Percentiles rank a stretch among this genome's conserved stretches.
Evolutionary conservation across 108 stramenopile genomes (phyloP).

Genomic region (Discostella pseudostelligera): DNA sequence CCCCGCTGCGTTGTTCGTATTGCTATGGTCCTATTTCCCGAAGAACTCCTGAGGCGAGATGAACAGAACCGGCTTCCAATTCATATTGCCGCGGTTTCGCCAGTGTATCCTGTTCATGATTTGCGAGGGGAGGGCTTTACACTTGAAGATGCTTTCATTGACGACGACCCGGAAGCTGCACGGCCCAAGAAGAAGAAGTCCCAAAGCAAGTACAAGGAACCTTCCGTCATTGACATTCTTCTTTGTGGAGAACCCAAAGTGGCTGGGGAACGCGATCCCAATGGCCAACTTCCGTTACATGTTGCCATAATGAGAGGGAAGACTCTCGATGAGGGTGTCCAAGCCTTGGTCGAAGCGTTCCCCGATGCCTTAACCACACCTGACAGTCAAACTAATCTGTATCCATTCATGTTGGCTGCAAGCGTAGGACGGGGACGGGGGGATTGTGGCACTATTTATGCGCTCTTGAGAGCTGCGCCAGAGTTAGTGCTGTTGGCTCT

Average conservation of each 20-base stretch:
- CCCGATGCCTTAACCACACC: conserved; percentile 46
- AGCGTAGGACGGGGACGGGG: conserved; percentile 35
- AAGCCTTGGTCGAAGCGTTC: conserved; percentile 39
- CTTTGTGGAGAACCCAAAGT: conserved; percentile 39
- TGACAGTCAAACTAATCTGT: conserved; percentile 44
- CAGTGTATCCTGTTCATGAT: conserved; percentile 61
- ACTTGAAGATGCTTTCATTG: conserved; percentile 38
- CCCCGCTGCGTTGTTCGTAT: conserved; percentile 62
- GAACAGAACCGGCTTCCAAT: conserved; percentile 51
- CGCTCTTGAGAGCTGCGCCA: conserved; percentile 53
- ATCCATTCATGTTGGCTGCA: conserved; percentile 59
- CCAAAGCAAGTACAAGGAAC: conserved; percentile 38
- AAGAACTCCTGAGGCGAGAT: conserved; percentile 48
- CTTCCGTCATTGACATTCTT: conserved; percentile 41
- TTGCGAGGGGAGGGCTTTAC: conserved; percentile 57
- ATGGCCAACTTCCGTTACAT: conserved; percentile 56
- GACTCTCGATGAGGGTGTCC: conserved; percentile 44
- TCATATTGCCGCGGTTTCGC: conserved; percentile 50
- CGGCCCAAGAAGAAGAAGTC: conserved; percentile 27
- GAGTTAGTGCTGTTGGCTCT: conserved; percentile 46
- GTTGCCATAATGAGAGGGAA: conserved; percentile 58
- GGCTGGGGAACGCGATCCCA: conserved; percentile 42
- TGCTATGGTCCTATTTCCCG: conserved; percentile 49
- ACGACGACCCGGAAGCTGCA: conserved; percentile 44
- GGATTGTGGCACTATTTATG: conserved; percentile 48